Evolutionary conservation across 352 stramenopile species (phyloP), one percentile per base, ranked within the genome.

Genomic region (Globisporangium middletonii): DNA sequence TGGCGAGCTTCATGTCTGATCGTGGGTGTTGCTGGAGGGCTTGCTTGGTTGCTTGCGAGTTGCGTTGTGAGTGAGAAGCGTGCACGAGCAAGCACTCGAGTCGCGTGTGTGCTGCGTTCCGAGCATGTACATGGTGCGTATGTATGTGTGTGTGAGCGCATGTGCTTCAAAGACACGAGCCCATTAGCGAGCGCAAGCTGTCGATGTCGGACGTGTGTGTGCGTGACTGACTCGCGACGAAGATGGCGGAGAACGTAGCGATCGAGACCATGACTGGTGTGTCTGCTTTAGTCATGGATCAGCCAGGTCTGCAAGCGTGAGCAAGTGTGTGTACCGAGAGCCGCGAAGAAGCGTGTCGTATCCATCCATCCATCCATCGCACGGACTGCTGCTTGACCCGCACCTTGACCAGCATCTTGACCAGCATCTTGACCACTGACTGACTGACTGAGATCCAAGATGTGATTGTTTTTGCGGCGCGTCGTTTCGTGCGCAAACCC

Each of bases 1-100:
- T 6, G n/a, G 50, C 4, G 47, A 55, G 37, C 57, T 62, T 62
- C 57, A 62, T 62, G 57, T 4, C 16, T 8, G 42, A 58, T 23
- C 7, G 44, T 12, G 16, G 11, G 18, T 3, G 35, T 16, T 57
- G 48, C 3, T 37, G 43, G 1, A 43, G 47, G 18, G 19, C 19
- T 4, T 30, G 23, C 45, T 47, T 30, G 23, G 37, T 47, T 57
- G n/a, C 11, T 35, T 19, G 13, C 46, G 16, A 49, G 37, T 61
- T 50, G 44, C 2, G 19, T 53, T 47, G 33, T 59, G 53, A 43
- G 8, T 9, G 13, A 19, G 41, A 46, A 19, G 15, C 3, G 41
- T 19, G 18, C 41, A 8, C 41, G 2, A 46, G 3, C 33, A 11
- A 38, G 33, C 33, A 38, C 33, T 38, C 33, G 7, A 6, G 7